phyloP scores from a whole-genome alignment of 441 rosid species.

The Brassica hybrid region DNA sequence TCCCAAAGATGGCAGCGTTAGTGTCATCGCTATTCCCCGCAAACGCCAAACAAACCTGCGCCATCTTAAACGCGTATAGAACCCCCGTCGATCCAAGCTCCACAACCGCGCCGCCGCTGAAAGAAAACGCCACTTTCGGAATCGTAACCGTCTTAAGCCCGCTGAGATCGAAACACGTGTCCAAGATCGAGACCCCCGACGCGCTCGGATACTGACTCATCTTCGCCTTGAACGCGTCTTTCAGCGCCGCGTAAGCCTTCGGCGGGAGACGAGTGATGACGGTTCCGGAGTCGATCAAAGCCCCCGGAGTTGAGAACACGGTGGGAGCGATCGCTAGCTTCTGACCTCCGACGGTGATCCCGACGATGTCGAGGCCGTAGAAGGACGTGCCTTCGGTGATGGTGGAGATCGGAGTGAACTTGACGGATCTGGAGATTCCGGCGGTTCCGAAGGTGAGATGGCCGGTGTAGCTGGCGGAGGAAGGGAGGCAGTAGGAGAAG shows the following conservation, averaged over 20 bases:
- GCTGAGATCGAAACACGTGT: constrained; percentile 79
- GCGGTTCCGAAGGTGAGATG: constrained; percentile 71
- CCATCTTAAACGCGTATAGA: constrained; percentile 25
- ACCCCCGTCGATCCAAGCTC: constrained; percentile 52
- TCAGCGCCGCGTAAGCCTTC: constrained; percentile 49
- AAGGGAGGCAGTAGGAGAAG: constrained; percentile 86
- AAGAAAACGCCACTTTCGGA: constrained; percentile 57
- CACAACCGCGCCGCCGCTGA: constrained; percentile 54
- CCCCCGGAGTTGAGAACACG: constrained; percentile 50
- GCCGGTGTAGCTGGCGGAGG: constrained; percentile 65
- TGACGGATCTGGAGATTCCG: constrained; percentile 44
- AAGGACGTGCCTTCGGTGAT: constrained; percentile 45
- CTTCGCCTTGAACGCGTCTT: constrained; percentile 45
- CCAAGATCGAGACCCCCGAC: constrained; percentile 57
- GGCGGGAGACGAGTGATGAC: constrained; percentile 68
- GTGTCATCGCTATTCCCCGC: constrained; percentile 60
- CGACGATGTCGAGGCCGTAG: constrained; percentile 56
- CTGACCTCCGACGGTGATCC: constrained; percentile 53
- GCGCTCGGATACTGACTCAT: constrained; percentile 69
- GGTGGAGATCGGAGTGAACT: constrained; percentile 62
- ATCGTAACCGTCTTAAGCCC: constrained; percentile 36
- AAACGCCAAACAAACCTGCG: constrained; percentile 81
- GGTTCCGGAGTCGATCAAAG: constrained; percentile 71
- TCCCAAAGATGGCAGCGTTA: constrained; percentile 65
- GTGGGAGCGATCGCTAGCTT: constrained; percentile 51